Evolutionary conservation across 1,284 basidiomycete genomes (phyloP).

Genomic region (Sparassis latifolia): DNA sequence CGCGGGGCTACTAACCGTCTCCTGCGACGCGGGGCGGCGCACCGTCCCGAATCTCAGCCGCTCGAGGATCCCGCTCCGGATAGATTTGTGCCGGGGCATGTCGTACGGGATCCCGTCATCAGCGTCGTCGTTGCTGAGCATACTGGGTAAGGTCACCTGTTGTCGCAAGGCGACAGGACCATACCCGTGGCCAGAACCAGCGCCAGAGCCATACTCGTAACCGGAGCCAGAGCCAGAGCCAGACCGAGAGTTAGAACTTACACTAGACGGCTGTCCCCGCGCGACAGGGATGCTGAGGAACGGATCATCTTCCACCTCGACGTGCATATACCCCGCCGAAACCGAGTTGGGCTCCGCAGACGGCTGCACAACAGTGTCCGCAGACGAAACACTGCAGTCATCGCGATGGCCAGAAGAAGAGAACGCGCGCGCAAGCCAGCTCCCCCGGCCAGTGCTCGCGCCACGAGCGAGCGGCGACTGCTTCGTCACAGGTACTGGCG

Average conservation of each 20-base stretch:
- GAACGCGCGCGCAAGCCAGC: not conserved
- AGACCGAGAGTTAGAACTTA: not conserved
- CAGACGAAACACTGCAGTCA: not conserved
- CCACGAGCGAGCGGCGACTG: not conserved
- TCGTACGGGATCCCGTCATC: slow-evolving; percentile 20
- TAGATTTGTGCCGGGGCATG: slow-evolving; percentile 23
- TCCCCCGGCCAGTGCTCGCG: not conserved
- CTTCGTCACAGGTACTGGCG: not conserved
- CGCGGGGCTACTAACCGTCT: not conserved
- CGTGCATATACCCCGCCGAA: not conserved
- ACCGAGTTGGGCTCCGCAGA: too few species aligned
- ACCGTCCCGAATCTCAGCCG: slow-evolving; percentile 19
- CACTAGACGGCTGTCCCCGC: not conserved
- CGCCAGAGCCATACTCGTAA: not conserved
- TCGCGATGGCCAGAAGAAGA: not conserved
- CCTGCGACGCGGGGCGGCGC: slow-evolving; percentile 7
- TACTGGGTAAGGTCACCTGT: slow-evolving; percentile 7
- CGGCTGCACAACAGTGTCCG: not conserved
- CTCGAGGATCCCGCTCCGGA: slow-evolving; percentile 27
- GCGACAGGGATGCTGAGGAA: not conserved
- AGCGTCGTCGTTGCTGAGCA: slow-evolving; percentile 6
- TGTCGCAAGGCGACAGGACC: slow-evolving; percentile 5
- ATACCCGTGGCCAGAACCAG: not conserved
- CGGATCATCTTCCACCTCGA: not conserved
- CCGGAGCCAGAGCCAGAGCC: not conserved